Percentiles rank a stretch among this genome's conserved stretches.
These are phyloP conservation scores for Lyophyllum shimeji DNA, from an alignment of 768 basidiomycete species.

Conservation along the genomic window DNA sequence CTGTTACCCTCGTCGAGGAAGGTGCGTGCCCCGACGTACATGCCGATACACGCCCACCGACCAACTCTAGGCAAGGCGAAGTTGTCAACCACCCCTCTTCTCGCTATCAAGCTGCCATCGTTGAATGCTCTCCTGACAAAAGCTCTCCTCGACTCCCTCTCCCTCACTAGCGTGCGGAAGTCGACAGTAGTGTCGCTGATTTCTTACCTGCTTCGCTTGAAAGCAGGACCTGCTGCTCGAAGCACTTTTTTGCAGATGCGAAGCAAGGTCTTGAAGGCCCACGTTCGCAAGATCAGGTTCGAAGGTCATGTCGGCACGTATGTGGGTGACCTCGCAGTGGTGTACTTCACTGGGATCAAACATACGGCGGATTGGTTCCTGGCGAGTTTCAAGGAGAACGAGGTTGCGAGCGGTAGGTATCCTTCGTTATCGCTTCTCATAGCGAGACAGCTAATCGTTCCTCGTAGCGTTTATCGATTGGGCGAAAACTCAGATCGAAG, in stretches of 20 bases:
- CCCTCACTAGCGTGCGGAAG: slow-evolving; percentile 76
- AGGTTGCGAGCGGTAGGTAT: slow-evolving; percentile 82
- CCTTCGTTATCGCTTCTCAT: background rate
- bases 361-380: slow-evolving; percentile 99
- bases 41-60: background rate
- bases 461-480: slow-evolving; percentile 88
- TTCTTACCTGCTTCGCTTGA: slow-evolving; percentile 69
- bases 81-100: slow-evolving; percentile 50
- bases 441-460: background rate
- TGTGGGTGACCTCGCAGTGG: slow-evolving; percentile 82
- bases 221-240: slow-evolving; percentile 76
- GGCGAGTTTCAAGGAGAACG: slow-evolving; percentile 93
- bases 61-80: slow-evolving; percentile 55
- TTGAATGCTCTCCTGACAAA: slow-evolving; percentile 68
- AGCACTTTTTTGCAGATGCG: slow-evolving; percentile 82
- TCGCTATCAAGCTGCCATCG: slow-evolving; percentile 59
- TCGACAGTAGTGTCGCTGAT: slow-evolving; percentile 70
- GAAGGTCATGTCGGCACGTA: slow-evolving; percentile 88
- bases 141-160: slow-evolving; percentile 72
- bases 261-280: slow-evolving; percentile 66
- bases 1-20: slow-evolving; percentile 81
- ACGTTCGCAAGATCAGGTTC: slow-evolving; percentile 85
- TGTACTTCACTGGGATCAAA: slow-evolving; percentile 92
- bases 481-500: slow-evolving; percentile 84
- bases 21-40: slow-evolving; percentile 41